Evolutionary conservation across 73 alveolate species (phyloP).

Genomic region (Effrenium voratum): DNA sequence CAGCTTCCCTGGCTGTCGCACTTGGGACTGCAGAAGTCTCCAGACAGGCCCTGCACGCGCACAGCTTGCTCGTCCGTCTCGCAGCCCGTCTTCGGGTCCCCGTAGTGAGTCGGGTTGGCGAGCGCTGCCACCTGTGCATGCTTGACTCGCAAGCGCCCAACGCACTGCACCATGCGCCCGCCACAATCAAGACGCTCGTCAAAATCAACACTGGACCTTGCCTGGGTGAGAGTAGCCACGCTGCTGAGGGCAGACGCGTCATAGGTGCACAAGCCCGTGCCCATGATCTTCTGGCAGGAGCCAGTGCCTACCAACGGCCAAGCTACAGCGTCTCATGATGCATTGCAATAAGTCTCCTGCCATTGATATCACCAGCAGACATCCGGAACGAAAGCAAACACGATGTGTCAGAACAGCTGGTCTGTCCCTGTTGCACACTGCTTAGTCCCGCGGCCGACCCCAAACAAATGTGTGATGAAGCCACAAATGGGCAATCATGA

Average conservation of each 20-base stretch:
- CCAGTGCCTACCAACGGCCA: conserved; percentile 27
- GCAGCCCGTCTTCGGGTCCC: conserved; percentile 72
- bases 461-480: too few species aligned
- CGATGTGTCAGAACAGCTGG: too few species aligned
- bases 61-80: conserved; percentile 80
- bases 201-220: neutral
- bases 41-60: conserved; percentile 60
- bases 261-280: conserved; percentile 66
- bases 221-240: neutral
- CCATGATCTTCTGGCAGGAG: conserved; percentile 87
- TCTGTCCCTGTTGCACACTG: too few species aligned
- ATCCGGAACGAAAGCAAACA: too few species aligned
- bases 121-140: conserved; percentile 69
- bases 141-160: neutral
- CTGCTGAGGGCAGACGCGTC: too few species aligned
- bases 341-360: neutral
- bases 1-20: conserved; percentile 54
- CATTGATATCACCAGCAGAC: neutral
- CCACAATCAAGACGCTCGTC: neutral
- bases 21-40: conserved; percentile 86
- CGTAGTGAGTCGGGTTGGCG: conserved; percentile 89
- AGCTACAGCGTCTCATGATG: neutral
- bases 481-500: too few species aligned
- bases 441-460: too few species aligned
- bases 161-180: neutral